phyloP scores from a whole-genome alignment of 2,329 filamentous ascomycete species.

The Zasmidium citrigriseum region DNA sequence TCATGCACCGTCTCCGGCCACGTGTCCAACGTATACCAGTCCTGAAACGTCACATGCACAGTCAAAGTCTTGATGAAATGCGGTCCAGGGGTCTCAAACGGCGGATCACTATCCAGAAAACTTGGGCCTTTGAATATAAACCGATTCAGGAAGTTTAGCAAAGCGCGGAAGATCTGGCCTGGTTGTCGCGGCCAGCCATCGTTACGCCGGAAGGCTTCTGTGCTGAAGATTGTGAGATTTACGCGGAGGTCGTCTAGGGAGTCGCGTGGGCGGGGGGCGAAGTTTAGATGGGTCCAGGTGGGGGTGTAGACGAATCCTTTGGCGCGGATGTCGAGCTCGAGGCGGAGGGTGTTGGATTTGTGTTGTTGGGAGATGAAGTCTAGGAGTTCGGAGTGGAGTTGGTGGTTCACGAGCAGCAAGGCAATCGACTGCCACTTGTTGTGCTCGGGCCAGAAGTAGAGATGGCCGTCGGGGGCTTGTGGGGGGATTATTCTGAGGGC shows the following conservation, averaged over 20 bases:
- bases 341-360: slow-evolving; percentile 7
- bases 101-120: slow-evolving; percentile 11
- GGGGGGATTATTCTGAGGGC: slow-evolving; percentile 10
- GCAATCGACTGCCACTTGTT: slow-evolving; percentile 11
- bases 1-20: slow-evolving; percentile 20
- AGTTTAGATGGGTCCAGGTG: slow-evolving; percentile 24
- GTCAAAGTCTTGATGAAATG: slow-evolving; percentile 22
- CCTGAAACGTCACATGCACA: slow-evolving; percentile 23
- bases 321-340: slow-evolving; percentile 26
- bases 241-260: slow-evolving; percentile 23
- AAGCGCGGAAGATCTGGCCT: slow-evolving; percentile 16
- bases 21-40: slow-evolving; percentile 26
- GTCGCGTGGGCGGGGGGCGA: slow-evolving; percentile 9
- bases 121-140: slow-evolving; percentile 25
- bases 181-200: slow-evolving; percentile 22
- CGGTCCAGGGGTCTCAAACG: slow-evolving; percentile 7
- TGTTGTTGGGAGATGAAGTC: slow-evolving; percentile 17
- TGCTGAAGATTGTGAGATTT: slow-evolving; percentile 25
- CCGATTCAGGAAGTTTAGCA: slow-evolving; percentile 25
- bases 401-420: slow-evolving; percentile 13
- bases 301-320: slow-evolving; percentile 26
- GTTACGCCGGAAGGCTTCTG: slow-evolving; percentile 27
- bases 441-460: slow-evolving; percentile 17
- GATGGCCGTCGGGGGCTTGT: slow-evolving; percentile 12
- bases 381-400: slow-evolving; percentile 22